Evolutionary conservation across 371 early-diverging fungal genomes (phyloP), one percentile per base, ranked within the genome.

Genomic region (Mucor circinelloides): DNA sequence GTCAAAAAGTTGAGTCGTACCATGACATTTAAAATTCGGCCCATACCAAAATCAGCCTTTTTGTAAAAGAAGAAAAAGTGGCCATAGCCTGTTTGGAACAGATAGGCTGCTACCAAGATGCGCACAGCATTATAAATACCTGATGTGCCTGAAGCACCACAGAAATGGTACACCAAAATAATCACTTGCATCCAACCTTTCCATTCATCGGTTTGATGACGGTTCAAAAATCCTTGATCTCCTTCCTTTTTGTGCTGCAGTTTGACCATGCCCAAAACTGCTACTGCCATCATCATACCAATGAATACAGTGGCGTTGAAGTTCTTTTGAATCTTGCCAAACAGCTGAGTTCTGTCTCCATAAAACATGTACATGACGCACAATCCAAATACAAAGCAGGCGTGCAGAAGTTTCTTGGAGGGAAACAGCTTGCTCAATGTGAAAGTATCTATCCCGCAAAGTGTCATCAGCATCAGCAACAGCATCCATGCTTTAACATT

Each of bases 151-250:
- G 89, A 90, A 2, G 90, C 92, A 21, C 89, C 91, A 40, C 84
- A 74, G 64, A 87, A 87, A 70, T 93, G 92, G 69, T 92, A 91
- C 30, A 89, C 74, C 12, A 94, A 78, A 56, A 94, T 91, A 44
- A 87, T 80, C 28, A 92, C 71, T 77, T 93, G 92, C 93, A 94
- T 93, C 93, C 93, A 93, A 4, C 94, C 94, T 67, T 92, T 92
- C 94, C 93, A 94, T 74, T 94, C 94, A 60, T 93, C 90, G 0
- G 93, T 93, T 65, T 91, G 91, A 44, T 89, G 83, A 13, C 92
- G 83, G 71, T 87, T 90, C 65, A 94, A 70, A 65, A 92, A 90
- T 0, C 81, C 79, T 28, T 78, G 78, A 48, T 87, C 87, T 15
- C 38, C 38, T 34, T 50, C 48, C 7, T 63, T 58, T 3, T 58